phyloP scores from a whole-genome alignment of 306 rosid genomes.

The Castanea mollissima region DNA sequence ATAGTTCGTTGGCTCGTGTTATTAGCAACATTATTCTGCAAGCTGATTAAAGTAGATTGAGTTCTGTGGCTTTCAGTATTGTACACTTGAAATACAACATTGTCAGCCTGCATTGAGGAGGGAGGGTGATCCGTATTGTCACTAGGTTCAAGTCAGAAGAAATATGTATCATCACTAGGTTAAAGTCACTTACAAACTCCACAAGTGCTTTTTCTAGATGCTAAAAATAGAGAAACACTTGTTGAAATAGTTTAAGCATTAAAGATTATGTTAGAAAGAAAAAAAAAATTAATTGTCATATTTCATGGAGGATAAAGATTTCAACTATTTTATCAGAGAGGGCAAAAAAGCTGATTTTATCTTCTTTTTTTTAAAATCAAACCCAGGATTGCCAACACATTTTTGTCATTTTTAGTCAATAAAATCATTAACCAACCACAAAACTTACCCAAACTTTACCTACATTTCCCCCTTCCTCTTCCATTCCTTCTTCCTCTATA shows the following conservation, averaged over 20 bases:
- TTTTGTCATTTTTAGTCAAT: neutral
- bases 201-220: neutral
- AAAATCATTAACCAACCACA: slow-evolving; percentile 1
- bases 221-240: neutral
- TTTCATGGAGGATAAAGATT: neutral
- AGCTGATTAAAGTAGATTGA: no score
- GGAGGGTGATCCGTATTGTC: neutral
- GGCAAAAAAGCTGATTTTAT: neutral
- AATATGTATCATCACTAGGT: neutral
- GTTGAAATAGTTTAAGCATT: neutral
- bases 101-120: neutral
- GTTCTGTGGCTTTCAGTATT: neutral
- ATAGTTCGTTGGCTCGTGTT: no score
- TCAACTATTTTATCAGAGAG: neutral
- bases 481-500: slow-evolving; percentile 28
- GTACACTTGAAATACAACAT: neutral
- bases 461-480: slow-evolving; percentile 27
- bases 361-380: neutral
- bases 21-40: no score
- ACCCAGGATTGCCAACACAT: neutral
- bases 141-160: neutral
- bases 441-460: slow-evolving; percentile 26
- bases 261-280: neutral
- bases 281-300: neutral
- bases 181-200: neutral